Percentiles rank a stretch among this genome's conserved stretches.
phyloP scores from a whole-genome alignment of 2,329 filamentous ascomycete genomes.

The Gremmenia infestans region DNA sequence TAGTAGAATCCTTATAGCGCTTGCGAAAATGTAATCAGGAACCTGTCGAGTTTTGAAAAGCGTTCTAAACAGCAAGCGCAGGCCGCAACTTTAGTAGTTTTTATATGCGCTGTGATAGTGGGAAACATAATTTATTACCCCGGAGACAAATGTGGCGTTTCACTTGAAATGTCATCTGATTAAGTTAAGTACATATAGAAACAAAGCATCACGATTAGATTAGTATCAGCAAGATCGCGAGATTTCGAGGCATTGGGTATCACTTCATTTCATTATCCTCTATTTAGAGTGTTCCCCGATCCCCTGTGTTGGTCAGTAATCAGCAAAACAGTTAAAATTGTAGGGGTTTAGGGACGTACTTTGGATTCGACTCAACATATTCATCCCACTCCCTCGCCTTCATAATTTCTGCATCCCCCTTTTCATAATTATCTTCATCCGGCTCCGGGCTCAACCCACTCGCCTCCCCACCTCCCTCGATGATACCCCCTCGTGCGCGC shows the following conservation, averaged over 20 bases:
- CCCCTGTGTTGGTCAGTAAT: constrained; percentile 40
- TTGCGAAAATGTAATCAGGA: no score
- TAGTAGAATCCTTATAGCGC: no score
- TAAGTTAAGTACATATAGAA: no score
- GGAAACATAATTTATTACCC: no score
- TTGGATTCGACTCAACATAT: constrained; percentile 83
- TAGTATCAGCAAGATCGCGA: no score
- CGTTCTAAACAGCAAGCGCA: no score
- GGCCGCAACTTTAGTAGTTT: no score
- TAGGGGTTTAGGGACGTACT: constrained; percentile 32
- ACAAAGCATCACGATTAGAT: no score
- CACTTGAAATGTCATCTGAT: no score
- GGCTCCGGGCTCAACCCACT: constrained; percentile 63
- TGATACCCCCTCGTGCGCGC: constrained; percentile 74
- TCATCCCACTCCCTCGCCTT: constrained; percentile 97
- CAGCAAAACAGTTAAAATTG: not conserved
- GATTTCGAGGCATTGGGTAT: not conserved
- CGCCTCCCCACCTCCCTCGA: constrained; percentile 82
- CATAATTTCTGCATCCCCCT: constrained; percentile 82
- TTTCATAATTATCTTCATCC: constrained; percentile 88
- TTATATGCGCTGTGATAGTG: no score
- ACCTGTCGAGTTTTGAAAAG: no score
- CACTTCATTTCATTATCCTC: constrained; percentile 44
- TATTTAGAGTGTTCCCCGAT: constrained; percentile 77
- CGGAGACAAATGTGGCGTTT: no score